Evolutionary conservation across 768 basidiomycete species (phyloP), one percentile per base, ranked within the genome.

Genomic region (Boletus rubropictus): DNA sequence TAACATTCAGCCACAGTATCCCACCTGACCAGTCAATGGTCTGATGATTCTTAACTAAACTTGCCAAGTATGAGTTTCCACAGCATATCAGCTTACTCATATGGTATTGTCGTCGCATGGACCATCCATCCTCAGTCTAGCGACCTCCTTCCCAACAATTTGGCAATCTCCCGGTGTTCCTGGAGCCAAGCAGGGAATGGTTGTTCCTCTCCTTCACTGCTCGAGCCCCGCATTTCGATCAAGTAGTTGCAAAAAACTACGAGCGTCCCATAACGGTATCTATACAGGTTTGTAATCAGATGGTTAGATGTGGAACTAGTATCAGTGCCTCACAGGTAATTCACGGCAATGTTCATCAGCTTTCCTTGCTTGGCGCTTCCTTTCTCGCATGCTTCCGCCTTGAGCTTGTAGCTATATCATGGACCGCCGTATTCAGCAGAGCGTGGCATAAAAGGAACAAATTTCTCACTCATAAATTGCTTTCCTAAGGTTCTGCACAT

Each of bases 211-310:
- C 61, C 62, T 40, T 69, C 52, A 10, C 53, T 69, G 27, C 69
- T 68, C 55, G 71, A 71, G 52, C 71, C 69, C 40, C 67, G 64
- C 52, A 61, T 64, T 66, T 95, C 92, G 43, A 98, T 82, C 54
- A 98, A 75, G 65, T 95, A 98, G 63, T 96, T 93, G 39, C 96
- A 87, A 49, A 99, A 89, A 5, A 90, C 90, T 56, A 98, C 95
- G 28, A 96, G 73, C 4, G 89, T 83, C 7, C 88, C 95, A 60
- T 98, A 96, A 52, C 86, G 84, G 62, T 86, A 89, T 51, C 87
- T 89, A 50, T 38, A 39, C 15, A 37, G 7, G 11, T 18, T 12
- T 4, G 27, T 60, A 39, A 62, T 52, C 33, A 25, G 27, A 32
- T 24, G 28, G 31, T 39, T 24, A 11, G 24, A 39, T 17, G 20